Percentiles rank a stretch among this genome's conserved stretches.
phyloP scores from a whole-genome alignment of 805 yeast genomes.

The Candida saitoana region DNA sequence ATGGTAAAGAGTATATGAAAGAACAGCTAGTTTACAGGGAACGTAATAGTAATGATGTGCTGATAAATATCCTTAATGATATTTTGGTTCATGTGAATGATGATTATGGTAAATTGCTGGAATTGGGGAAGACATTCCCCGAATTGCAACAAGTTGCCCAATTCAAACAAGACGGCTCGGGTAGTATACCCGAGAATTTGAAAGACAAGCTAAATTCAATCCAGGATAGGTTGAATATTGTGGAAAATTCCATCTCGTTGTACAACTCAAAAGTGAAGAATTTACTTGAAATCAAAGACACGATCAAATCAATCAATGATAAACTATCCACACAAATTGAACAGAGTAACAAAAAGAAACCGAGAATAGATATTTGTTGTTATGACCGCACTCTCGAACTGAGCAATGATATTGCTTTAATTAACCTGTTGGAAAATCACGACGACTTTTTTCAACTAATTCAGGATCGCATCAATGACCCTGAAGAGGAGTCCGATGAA shows the following conservation, averaged over 20 bases:
- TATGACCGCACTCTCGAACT: slow-evolving; percentile 32
- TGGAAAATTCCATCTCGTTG: slow-evolving; percentile 11
- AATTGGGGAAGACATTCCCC: slow-evolving; percentile 41
- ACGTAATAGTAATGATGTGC: slow-evolving; percentile 10
- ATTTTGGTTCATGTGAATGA: slow-evolving; percentile 19
- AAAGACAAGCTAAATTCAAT: slow-evolving; percentile 9
- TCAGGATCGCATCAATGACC: slow-evolving; percentile 12
- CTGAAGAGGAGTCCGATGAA: slow-evolving; percentile 9
- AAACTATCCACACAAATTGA: slow-evolving; percentile 14
- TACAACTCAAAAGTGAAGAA: slow-evolving; percentile 16
- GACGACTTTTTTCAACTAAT: slow-evolving; percentile 13
- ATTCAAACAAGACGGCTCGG: slow-evolving; percentile 14
- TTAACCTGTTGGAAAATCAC: not conserved
- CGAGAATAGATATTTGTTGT: slow-evolving; percentile 50
- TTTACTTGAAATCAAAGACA: slow-evolving; percentile 31
- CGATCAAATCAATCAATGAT: slow-evolving; percentile 36
- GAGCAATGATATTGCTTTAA: not conserved
- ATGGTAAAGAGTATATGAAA: slow-evolving; percentile 51
- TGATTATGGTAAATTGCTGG: slow-evolving; percentile 17
- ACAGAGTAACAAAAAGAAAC: slow-evolving; percentile 15
- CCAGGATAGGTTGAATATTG: slow-evolving; percentile 13
- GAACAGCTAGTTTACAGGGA: slow-evolving; percentile 16
- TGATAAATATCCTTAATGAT: slow-evolving; percentile 19
- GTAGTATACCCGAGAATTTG: slow-evolving; percentile 9
- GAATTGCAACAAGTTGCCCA: slow-evolving; percentile 29